Base-by-base conservation (phyloP, 805 yeast genomes). In the Saccharomyces jurei region DNA sequence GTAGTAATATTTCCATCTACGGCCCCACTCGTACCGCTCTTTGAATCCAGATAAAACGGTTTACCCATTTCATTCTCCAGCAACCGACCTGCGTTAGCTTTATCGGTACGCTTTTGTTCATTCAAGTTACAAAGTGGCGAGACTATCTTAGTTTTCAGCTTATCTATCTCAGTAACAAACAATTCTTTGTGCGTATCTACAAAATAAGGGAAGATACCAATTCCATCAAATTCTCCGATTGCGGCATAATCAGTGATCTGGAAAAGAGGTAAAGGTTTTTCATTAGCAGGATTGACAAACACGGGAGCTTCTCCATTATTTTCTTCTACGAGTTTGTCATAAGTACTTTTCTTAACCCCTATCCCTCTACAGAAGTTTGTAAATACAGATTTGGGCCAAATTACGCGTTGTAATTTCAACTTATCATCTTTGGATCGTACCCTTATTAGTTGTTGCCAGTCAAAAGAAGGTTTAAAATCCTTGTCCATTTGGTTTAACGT, bases 171-270 rank as follows among this genome's bases (percentile, higher is more conserved):
- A 5, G 44, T 36, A 36, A 36, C 44, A 10, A 63, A 62, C 5
- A 52, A 30, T 3, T 28, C 29, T 14, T 46, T 55, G 28, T 64
- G 69, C 0, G 56, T 48, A 14, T 44, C 48, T 22, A 55, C 54
- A 49, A 53, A 56, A 17, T 54, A 53, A 2, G 71, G 71, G 31
- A 64, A 63, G 10, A 67, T 53, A 1, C 67, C 70, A 21, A 64
- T 54, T 2, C 61, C 66, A 21, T 63, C 55, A 17, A 49, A 56
- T 3, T 55, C 62, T 2, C 49, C 46, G 4, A 64, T 61, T 2
- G 56, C 52, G 9, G 48, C 46, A 14, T 56, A 51, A 21, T 36
- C 44, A 17, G 25, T 2, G 2, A 60, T 50, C 22, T 48, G 46
- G 41, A 52, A 54, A 5, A 65, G 36, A 5, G 58, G 60, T 26